Percentiles rank a stretch among this genome's conserved stretches.
Conservation (phyloP, 306 rosid species). For the Trifolium pratense region DNA sequence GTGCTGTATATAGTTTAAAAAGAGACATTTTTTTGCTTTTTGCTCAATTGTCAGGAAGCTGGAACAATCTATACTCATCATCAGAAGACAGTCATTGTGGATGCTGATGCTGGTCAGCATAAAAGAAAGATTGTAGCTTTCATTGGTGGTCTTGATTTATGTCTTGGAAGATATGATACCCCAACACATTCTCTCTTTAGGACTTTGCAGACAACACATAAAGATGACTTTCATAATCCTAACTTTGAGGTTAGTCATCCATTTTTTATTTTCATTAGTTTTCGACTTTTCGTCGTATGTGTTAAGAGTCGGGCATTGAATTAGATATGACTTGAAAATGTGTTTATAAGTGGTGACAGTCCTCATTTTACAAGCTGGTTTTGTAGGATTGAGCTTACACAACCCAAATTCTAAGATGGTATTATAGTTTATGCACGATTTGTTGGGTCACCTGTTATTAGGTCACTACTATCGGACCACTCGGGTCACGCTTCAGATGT, state of each 20-base stretch:
- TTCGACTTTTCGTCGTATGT: not conserved
- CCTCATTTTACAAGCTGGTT: not conserved
- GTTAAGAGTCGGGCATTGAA: not conserved
- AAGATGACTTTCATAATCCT: conserved; percentile 80
- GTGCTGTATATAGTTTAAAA: not conserved
- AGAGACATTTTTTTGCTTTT: not conserved
- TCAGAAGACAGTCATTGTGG: conserved; percentile 93
- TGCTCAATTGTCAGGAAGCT: conserved; percentile 65
- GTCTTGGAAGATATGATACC: conserved; percentile 83
- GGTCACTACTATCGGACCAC: not conserved
- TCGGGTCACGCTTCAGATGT: not conserved
- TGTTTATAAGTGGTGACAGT: not conserved
- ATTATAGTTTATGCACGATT: not conserved
- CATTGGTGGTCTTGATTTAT: conserved; percentile 93
- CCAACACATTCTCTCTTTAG: conserved; percentile 70
- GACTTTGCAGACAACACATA: conserved; percentile 69
- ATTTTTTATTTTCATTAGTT: conserved; percentile 9
- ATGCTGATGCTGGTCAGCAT: conserved; percentile 77
- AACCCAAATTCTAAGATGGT: not conserved
- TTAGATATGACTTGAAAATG: not conserved
- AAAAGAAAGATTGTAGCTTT: conserved; percentile 80
- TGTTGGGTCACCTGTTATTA: not conserved
- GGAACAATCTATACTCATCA: conserved; percentile 91
- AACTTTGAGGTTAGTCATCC: conserved; percentile 60
- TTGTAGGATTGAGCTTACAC: not conserved